Evolutionary conservation across 139 green algal genomes (phyloP).

Genomic region (Chlorella sp.): DNA sequence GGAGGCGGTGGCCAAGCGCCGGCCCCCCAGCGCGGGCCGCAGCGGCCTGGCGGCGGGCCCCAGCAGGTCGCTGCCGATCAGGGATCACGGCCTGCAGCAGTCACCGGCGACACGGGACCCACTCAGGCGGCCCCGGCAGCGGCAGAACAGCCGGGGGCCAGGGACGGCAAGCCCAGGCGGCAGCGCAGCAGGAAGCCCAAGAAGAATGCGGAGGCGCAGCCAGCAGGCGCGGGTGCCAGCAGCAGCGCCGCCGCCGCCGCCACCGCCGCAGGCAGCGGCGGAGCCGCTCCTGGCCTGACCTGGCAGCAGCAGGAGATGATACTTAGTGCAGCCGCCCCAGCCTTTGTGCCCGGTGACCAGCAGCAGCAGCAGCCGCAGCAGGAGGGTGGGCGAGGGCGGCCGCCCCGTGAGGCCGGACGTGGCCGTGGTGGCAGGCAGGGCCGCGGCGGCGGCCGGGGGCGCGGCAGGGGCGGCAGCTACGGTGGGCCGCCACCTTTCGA

Average conservation of each 20-base stretch:
- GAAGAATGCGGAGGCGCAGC: not conserved
- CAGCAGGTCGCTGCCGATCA: not conserved
- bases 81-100: not conserved
- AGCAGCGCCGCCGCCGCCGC: not conserved
- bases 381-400: not conserved
- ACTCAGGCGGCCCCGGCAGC: not conserved
- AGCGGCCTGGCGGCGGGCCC: not conserved
- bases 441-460: not conserved
- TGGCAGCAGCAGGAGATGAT: constrained; percentile 31
- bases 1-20: not conserved
- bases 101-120: not conserved
- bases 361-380: constrained; percentile 23
- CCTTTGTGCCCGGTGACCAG: not conserved
- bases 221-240: not conserved
- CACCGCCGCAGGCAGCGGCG: not conserved
- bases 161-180: not conserved
- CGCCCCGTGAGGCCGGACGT: not conserved
- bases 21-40: not conserved
- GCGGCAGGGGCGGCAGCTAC: not conserved
- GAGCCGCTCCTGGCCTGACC: not conserved
- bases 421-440: not conserved
- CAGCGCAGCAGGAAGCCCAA: not conserved
- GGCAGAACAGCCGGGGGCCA: not conserved
- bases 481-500: not conserved
- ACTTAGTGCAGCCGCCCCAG: not conserved